phyloP scores from a whole-genome alignment of 176 grass and related monocot species.

The Otatea glauca region DNA sequence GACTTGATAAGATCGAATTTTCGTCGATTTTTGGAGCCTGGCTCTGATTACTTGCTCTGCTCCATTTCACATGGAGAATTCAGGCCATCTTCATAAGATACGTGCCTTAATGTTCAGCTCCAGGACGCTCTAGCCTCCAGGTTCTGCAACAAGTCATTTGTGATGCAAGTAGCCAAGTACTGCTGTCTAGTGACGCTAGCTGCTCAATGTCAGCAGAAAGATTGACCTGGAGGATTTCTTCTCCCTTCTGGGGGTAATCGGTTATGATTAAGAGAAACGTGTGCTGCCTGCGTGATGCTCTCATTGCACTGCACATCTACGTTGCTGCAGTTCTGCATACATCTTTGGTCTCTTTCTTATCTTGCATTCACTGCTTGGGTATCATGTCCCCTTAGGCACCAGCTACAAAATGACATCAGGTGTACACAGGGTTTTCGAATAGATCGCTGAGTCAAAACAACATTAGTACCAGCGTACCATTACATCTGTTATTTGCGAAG shows the following conservation, averaged over 20 bases:
- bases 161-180: background rate
- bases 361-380: background rate
- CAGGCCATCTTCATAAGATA: background rate
- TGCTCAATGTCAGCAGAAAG: background rate
- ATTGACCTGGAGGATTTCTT: background rate
- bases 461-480: background rate
- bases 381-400: background rate
- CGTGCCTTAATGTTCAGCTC: background rate
- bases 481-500: background rate
- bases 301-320: background rate
- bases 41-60: background rate
- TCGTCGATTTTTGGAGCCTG: no score
- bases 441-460: background rate
- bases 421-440: background rate
- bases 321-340: background rate
- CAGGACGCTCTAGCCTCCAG: background rate
- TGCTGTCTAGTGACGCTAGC: background rate
- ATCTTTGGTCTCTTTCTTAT: background rate
- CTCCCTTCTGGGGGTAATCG: background rate
- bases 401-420: background rate
- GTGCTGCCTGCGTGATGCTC: background rate
- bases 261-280: background rate
- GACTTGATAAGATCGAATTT: no score
- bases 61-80: background rate
- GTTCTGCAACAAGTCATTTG: constrained; percentile 7